Evolutionary conservation across 1,284 basidiomycete species (phyloP), one percentile per base, ranked within the genome.

Genomic region (Rhodotorula sp.): DNA sequence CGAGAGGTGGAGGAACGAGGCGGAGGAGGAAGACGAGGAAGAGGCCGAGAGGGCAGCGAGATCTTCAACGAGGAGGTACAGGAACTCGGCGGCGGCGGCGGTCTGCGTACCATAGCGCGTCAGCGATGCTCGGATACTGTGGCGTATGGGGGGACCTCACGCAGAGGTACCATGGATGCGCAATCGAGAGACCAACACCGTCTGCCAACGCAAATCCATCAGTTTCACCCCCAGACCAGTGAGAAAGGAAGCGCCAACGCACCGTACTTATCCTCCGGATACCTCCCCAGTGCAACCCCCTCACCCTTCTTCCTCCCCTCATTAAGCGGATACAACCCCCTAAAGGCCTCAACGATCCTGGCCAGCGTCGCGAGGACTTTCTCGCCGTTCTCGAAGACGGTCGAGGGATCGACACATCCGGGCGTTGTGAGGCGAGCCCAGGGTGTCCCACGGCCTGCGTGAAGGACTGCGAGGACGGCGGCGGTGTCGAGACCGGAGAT

Each of bases 101-200:
- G 81, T 82, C 40, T 44, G 40, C 40, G 40, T 13, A 44, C 16
- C 13, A 18, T 44, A 6, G 13, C 8, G 40, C 40, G 34, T 44
- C 40, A 44, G 40, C 40, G 10, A 44, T 44, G 16, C 4, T 11
- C 10, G 16, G 40, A 44, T 44, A 15, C 40, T 18, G 40, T 44
- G 16, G 40, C 40, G 11, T 11, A 3, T 2, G 16, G 16, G 3
- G 3, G 16, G 40, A 18, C 8, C 40, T 44, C 40, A 44, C 40
- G 69, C 80, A 79, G 37, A 83, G 78, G 73, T 79, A 81, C 82
- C 82, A 84, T 2, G 83, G 82, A 71, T 82, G 80, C 4, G 78
- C 82, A 31, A 67, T 67, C 20, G 78, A 77, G 24, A 73, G 73
- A 18, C 80, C 80, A 8, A 79, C 75, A 26, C 70, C 74, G 52